A percentile compares a stretch with the other conserved stretches of the same genome.
These are phyloP conservation scores for Pulveroboletus ravenelii DNA, from an alignment of 768 basidiomycete species.

Conservation along the genomic window DNA sequence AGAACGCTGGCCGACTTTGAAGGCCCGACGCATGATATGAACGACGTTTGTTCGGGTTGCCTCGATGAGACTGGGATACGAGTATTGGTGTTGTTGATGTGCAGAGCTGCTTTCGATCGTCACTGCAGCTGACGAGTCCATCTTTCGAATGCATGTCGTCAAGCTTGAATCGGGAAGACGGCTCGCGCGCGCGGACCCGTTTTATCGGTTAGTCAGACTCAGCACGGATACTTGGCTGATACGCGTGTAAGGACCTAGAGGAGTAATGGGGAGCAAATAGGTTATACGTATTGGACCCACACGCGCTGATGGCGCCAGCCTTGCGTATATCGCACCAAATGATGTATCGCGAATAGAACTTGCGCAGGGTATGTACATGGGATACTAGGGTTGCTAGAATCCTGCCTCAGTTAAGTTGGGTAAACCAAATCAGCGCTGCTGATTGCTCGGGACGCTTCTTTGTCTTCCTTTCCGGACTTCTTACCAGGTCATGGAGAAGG, in stretches of 20 bases:
- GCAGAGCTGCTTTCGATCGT: too few species aligned
- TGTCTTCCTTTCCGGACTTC: slow-evolving; percentile 6
- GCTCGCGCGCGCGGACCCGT: too few species aligned
- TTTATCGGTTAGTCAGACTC: background rate
- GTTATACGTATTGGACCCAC: background rate
- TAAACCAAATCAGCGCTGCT: background rate
- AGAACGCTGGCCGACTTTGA: too few species aligned
- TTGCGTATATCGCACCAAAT: background rate
- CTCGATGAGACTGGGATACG: too few species aligned
- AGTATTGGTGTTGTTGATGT: too few species aligned
- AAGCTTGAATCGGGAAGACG: too few species aligned
- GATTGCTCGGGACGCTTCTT: background rate
- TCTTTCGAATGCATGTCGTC: too few species aligned
- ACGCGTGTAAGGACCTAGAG: background rate
- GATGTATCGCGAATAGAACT: background rate
- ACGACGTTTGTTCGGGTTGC: too few species aligned
- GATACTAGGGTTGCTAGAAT: background rate
- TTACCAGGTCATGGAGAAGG: background rate
- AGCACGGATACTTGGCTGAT: too few species aligned
- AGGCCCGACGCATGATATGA: too few species aligned
- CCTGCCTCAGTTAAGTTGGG: background rate
- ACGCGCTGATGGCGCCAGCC: background rate
- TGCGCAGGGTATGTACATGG: slow-evolving; percentile 13
- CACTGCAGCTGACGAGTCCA: too few species aligned
- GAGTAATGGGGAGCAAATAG: background rate